Evolutionary conservation across 1,139 yeast genomes (phyloP), one percentile per base, ranked within the genome.

Genomic region (Pichia sp.): DNA sequence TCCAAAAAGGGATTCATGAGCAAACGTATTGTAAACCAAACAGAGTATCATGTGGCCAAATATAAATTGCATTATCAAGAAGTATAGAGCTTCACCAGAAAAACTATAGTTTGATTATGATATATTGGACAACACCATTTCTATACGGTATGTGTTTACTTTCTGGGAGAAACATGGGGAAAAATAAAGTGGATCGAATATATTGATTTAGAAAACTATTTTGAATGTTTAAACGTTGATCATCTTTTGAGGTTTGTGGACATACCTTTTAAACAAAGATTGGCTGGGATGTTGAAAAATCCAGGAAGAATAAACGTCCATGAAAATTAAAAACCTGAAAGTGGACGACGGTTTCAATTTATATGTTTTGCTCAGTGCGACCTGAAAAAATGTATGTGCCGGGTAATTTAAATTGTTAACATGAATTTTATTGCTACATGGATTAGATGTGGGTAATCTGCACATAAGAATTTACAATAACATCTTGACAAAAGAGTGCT

Each of bases 1-100:
- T 70, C 73, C 73, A 55, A 36, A 55, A 34, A 37, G 48, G 72
- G 72, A 69, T 57, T 69, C 72, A 68, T 65, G 72, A 66, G 70
- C 69, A 56, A 48, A 50, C 18, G 23, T 36, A 34, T 13, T 32
- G 22, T 9, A 56, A 53, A 43, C 25, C 38, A 35, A 59, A 58
- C 59, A 62, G 66, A 62, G 71, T 67, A 66, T 68, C 68, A 64
- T 54, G 64, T 39, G 48, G 43, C 55, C 45, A 24, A 32, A 6
- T 20, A 20, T 20, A 25, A 20, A 15, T 35, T 36, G 26, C 40
- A 42, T 23, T 40, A 32, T 47, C 43, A 34, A 36, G 20, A 39
- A 9, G 7, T 8, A 20, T n/a, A 32, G 20, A 15, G 27, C 39
- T 42, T 50, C 53, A 24, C 53, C 53, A 32, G 48, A 50, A 36